Conservation (phyloP, 1,139 yeast genomes). For the Pichia sp. region DNA sequence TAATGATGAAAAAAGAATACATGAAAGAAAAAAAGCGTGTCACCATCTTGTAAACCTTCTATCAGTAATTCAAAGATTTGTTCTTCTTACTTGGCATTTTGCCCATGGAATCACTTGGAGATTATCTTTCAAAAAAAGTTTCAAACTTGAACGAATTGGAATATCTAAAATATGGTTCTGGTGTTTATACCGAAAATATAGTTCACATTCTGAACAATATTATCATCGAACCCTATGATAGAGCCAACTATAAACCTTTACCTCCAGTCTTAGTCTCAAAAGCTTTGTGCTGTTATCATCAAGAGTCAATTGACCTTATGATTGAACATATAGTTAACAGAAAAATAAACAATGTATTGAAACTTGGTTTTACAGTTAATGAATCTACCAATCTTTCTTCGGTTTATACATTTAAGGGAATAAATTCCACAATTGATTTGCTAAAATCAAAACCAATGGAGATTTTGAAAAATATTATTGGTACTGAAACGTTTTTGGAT, state of each 20-base stretch:
- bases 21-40: too few relatives aligned
- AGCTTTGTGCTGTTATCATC: slow-evolving; percentile 16
- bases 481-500: slow-evolving; percentile 31
- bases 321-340: slow-evolving; percentile 15
- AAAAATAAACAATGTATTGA: slow-evolving; percentile 18
- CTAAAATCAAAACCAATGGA: slow-evolving; percentile 38
- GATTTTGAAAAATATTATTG: slow-evolving; percentile 32
- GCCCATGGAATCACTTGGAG: too few relatives aligned
- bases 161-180: slow-evolving; percentile 12
- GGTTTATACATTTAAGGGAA: slow-evolving; percentile 21
- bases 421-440: slow-evolving; percentile 17
- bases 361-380: slow-evolving; percentile 23
- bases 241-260: background rate
- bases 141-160: too few relatives aligned
- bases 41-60: too few relatives aligned
- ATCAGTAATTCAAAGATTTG: too few relatives aligned
- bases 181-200: slow-evolving; percentile 2
- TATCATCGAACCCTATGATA: background rate
- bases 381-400: slow-evolving; percentile 12
- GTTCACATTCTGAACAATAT: slow-evolving; percentile 1
- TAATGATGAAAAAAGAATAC: background rate
- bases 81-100: too few relatives aligned
- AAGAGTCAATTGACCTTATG: slow-evolving; percentile 23
- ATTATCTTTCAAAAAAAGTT: too few relatives aligned
- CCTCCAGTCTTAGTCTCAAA: slow-evolving; percentile 12